phyloP scores from a whole-genome alignment of 176 grass and related monocot species.

The Oryza longistaminata region DNA sequence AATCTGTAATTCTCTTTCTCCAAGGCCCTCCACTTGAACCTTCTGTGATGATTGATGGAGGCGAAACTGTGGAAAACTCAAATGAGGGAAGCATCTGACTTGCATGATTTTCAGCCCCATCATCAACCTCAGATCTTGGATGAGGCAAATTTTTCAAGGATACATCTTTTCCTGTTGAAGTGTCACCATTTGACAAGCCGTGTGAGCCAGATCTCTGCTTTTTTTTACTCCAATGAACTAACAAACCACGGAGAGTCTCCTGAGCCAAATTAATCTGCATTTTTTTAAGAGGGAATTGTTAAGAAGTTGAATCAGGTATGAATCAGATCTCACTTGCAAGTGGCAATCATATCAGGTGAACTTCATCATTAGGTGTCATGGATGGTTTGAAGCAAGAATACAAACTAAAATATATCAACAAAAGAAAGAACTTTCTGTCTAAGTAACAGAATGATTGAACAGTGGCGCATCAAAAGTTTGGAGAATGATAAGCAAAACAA shows the following conservation, averaged over 20 bases:
- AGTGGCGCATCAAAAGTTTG: neutral
- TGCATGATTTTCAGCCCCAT: slow-evolving; percentile 58
- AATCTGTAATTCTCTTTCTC: slow-evolving; percentile 92
- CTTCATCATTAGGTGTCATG: neutral
- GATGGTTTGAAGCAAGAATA: slow-evolving; percentile 24
- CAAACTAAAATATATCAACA: neutral
- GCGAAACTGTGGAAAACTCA: slow-evolving; percentile 74
- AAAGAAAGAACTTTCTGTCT: slow-evolving; percentile 1
- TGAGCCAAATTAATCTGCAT: slow-evolving; percentile 94
- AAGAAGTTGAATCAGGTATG: slow-evolving; percentile 14
- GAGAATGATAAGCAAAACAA: slow-evolving; percentile 34
- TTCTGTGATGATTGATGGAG: slow-evolving; percentile 90
- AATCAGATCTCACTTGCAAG: neutral
- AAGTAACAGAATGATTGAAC: slow-evolving; percentile 15
- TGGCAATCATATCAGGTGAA: slow-evolving; percentile 33
- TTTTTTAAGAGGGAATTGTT: slow-evolving; percentile 17
- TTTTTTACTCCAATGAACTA: slow-evolving; percentile 76
- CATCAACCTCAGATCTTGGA: slow-evolving; percentile 69
- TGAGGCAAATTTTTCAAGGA: slow-evolving; percentile 54
- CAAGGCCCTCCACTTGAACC: slow-evolving; percentile 83
- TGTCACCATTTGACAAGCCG: slow-evolving; percentile 65
- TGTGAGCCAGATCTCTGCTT: slow-evolving; percentile 65
- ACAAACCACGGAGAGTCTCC: slow-evolving; percentile 84
- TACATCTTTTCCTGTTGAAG: slow-evolving; percentile 58
- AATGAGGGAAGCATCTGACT: slow-evolving; percentile 62